Percentiles rank a stretch among this genome's conserved stretches.
Evolutionary conservation across 2,329 filamentous ascomycete genomes (phyloP).

Genomic region (Colletotrichum musicola): DNA sequence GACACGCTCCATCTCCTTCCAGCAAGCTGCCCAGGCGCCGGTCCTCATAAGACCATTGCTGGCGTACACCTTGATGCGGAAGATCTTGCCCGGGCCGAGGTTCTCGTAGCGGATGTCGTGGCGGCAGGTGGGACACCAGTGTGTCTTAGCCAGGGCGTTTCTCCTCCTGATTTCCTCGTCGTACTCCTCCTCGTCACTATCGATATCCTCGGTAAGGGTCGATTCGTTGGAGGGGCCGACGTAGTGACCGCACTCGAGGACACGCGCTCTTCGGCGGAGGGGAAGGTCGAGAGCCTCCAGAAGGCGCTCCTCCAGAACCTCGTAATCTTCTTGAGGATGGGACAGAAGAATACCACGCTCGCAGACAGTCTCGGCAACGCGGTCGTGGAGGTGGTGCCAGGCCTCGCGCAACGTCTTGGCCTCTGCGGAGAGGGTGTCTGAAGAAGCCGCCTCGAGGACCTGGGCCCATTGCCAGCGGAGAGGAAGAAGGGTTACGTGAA

Average conservation of each 20-base stretch:
- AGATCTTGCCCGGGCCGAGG: constrained; percentile 68
- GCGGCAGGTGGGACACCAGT: constrained; percentile 70
- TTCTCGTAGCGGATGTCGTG: constrained; percentile 67
- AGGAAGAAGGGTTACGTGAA: constrained; percentile 83
- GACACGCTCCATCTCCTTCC: constrained; percentile 98
- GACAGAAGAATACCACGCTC: constrained; percentile 80
- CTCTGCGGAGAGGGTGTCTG: constrained; percentile 56
- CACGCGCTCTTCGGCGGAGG: constrained; percentile 71
- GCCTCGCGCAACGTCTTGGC: constrained; percentile 69
- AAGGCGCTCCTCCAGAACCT: constrained; percentile 63
- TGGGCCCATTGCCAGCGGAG: constrained; percentile 74
- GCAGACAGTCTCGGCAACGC: constrained; percentile 78
- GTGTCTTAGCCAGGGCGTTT: constrained; percentile 50
- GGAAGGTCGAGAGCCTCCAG: constrained; percentile 75
- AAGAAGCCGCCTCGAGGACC: constrained; percentile 59
- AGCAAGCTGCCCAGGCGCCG: constrained; percentile 92
- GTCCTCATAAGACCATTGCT: constrained; percentile 94
- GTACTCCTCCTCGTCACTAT: constrained; percentile 60
- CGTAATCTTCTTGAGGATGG: constrained; percentile 84
- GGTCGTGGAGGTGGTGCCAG: constrained; percentile 77
- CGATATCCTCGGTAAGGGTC: constrained; percentile 56
- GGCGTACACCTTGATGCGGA: constrained; percentile 89
- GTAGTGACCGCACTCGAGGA: constrained; percentile 83
- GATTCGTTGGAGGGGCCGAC: constrained; percentile 70
- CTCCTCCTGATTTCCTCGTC: constrained; percentile 44